phyloP scores from a whole-genome alignment of 192 early-diverging fungal genomes.

The Diversispora epigaea region DNA sequence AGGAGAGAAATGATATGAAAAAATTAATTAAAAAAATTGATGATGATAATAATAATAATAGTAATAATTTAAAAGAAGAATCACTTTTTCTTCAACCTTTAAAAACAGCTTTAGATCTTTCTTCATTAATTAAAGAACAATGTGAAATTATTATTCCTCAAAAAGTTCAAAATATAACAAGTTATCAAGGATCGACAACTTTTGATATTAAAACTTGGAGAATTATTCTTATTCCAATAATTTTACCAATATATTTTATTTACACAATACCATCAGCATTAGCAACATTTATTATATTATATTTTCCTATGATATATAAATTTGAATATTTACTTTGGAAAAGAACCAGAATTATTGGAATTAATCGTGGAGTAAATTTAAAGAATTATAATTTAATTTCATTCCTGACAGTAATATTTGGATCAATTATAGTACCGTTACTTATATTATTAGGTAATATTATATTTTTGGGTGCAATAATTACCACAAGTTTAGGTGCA shows the following conservation, averaged over 20 bases:
- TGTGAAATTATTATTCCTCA: neutral
- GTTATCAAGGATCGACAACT: neutral
- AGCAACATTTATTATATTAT: neutral
- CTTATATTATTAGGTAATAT: neutral
- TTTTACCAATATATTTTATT: neutral
- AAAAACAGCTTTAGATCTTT: neutral
- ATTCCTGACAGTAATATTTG: neutral
- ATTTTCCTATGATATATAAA: slow-evolving; percentile 3
- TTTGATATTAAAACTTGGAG: neutral
- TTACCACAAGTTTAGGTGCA: neutral
- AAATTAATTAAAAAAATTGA: too few species aligned
- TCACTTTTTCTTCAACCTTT: neutral
- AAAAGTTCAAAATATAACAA: neutral
- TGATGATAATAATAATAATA: neutral
- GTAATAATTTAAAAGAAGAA: neutral
- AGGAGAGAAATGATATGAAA: too few species aligned
- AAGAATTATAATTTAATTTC: neutral
- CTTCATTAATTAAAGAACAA: neutral
- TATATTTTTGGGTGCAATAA: neutral
- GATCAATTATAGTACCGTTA: neutral
- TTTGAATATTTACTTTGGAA: slow-evolving; percentile 8
- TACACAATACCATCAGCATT: neutral
- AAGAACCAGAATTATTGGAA: neutral
- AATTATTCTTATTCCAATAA: neutral
- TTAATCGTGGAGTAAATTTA: neutral